Base-by-base conservation (phyloP, 176 grass and related monocot species). In the Oryza officinalis region DNA sequence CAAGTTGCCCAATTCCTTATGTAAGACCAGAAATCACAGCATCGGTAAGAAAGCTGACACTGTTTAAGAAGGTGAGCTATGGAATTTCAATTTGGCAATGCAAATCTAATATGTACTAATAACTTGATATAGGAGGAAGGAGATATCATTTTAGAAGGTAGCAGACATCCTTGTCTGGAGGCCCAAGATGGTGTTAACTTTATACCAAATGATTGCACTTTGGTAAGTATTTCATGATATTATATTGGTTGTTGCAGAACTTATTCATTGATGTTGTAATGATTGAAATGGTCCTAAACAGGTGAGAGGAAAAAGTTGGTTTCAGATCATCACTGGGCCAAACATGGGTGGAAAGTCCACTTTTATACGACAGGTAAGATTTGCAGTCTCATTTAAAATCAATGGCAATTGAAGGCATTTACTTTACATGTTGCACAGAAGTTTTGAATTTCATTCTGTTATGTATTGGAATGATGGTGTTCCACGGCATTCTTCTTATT, bases 321-420 rank as follows among this genome's bases (percentile, higher is more conserved):
- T 98, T 86, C 95, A 98, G 79, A 95, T 98, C 84, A 98, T 98
- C 80, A 98, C 95, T 54, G 95, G 95, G 40, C 95, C 95, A 84
- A 98, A 98, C 85, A 98, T 98, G 95, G 95, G 95, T 65, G 95
- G 95, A 84, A 98, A 98, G 88, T 98, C 95, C 63, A 98, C 95
- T 64, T 98, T 93, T 84, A 98, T 98, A 83, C 87, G 95, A 65
- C 92, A 98, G 95, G 95, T 98, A 31, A 77, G 69, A 74, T 91
- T 83, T 74, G 14, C 44, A 67, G 11, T 84, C 80, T 32, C 60
- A 72, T 70, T 47, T 37, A 61, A 23, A 40, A 50, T 44, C 52
- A 33, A 23, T 45, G 7, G 30, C 1, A 63, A 15, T 26, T 30
- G 27, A 67, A 74, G 27, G 65, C 74, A 65, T 83, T 69, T 65